Conservation (phyloP, 2,329 filamentous ascomycete species). For the Pseudogymnoascus sp. region DNA sequence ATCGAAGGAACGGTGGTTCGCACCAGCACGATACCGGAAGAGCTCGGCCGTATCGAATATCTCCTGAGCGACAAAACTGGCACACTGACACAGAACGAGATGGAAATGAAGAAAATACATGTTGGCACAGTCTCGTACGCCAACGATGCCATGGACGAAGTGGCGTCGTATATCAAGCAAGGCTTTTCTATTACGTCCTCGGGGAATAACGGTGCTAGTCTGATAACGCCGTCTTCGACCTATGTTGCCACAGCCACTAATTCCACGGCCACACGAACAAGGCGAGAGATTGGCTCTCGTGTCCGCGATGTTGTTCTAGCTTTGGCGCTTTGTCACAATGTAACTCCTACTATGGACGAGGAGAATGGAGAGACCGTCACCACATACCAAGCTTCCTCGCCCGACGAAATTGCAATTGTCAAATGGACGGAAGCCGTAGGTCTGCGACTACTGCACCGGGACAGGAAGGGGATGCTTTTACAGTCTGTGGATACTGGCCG, state of each 20-base stretch:
- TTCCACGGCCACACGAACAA: constrained; percentile 65
- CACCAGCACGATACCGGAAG: constrained; percentile 95
- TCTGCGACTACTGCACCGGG: constrained; percentile 72
- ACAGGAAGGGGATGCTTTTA: constrained; percentile 77
- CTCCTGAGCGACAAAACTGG: constrained; percentile 95
- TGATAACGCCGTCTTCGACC: constrained; percentile 70
- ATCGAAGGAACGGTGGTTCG: constrained; percentile 90
- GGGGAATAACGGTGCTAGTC: constrained; percentile 35
- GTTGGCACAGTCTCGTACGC: constrained; percentile 97
- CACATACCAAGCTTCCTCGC: constrained; percentile 92
- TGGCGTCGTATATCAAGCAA: constrained; percentile 75
- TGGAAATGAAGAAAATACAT: constrained; percentile 98
- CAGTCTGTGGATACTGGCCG: constrained; percentile 67
- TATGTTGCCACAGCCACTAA: constrained; percentile 52
- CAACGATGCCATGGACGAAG: constrained; percentile 98
- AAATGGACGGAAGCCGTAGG: constrained; percentile 92
- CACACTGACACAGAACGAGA: constrained; percentile 95
- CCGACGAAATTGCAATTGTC: constrained; percentile 96
- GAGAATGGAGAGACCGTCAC: constrained; percentile 68
- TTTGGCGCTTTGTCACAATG: constrained; percentile 90
- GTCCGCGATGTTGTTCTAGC: constrained; percentile 91
- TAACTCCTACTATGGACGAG: constrained; percentile 84
- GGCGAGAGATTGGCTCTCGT: constrained; percentile 85
- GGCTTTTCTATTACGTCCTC: constrained; percentile 57
- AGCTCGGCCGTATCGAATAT: constrained; percentile 92